Percentiles rank a stretch among this genome's conserved stretches.
phyloP scores from a whole-genome alignment of 2,329 filamentous ascomycete genomes.

The Alternaria sp. region DNA sequence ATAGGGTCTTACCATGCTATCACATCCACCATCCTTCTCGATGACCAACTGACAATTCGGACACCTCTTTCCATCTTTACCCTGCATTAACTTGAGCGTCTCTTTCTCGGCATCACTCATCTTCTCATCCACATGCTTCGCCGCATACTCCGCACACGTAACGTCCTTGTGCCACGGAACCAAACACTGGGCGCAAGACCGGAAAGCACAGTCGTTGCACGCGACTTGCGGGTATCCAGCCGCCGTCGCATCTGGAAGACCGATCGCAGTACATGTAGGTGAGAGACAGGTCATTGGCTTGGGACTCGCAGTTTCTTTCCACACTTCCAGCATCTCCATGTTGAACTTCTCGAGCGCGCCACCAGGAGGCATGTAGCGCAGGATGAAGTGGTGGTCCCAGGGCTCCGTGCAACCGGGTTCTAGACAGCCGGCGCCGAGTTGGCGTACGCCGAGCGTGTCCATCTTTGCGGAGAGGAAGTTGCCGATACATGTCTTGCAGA shows the following conservation, averaged over 20 bases:
- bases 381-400: conserved; percentile 27
- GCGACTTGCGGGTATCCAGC: conserved; percentile 36
- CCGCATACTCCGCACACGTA: conserved; percentile 31
- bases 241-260: conserved; percentile 20
- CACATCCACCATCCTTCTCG: conserved; percentile 40
- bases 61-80: conserved; percentile 35
- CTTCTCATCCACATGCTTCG: conserved; percentile 21
- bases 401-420: conserved; percentile 27
- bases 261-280: conserved; percentile 17
- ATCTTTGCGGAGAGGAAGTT: conserved; percentile 26
- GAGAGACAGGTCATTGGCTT: conserved; percentile 24
- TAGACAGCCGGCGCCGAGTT: conserved; percentile 27
- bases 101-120: conserved; percentile 33
- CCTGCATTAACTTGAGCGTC: conserved; percentile 31
- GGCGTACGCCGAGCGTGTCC: conserved; percentile 29
- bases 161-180: conserved; percentile 33
- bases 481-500: conserved; percentile 38
- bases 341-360: conserved; percentile 31
- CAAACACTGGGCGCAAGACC: conserved; percentile 30
- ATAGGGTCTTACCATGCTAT: conserved; percentile 20
- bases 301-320: conserved; percentile 15
- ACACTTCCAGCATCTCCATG: conserved; percentile 31
- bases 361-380: conserved; percentile 27
- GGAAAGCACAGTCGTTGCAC: conserved; percentile 25
- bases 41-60: conserved; percentile 40